Base-by-base conservation (phyloP, 2,329 filamentous ascomycete genomes). In the Pseudomassariella vexata region DNA sequence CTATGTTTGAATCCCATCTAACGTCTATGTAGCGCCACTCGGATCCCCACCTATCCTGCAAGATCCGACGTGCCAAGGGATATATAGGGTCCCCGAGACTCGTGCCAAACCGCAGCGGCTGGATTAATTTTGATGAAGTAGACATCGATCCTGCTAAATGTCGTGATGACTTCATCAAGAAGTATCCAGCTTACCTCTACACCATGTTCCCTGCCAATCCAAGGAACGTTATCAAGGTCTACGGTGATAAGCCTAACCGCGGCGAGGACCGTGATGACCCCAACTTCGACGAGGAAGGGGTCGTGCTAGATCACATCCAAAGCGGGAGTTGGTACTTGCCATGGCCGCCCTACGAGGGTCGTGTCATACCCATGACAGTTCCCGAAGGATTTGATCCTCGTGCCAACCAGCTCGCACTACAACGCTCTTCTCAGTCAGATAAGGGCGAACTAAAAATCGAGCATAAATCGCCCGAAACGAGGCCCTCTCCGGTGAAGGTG, bases 91-190 rank as follows among this genome's bases (percentile, higher is more conserved):
- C 14, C 9, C n/a, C 14, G n/a, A 23, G 21, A 5, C 6, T 8
- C 3, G 19, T 40, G 21, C 42, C 42, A 12, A 45, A 45, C 24
- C 38, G 25, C n/a, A 45, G 42, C 18, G 42, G 40, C 9, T 45
- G 42, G 42, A 41, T 40, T 28, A 29, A 43, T 31, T 43, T 43
- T 11, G 24, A 14, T 5, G 18, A 18, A 18, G 36, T 35, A 7
- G n/a, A n/a, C n/a, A n/a, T n/a, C n/a, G n/a, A n/a, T n/a, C n/a
- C n/a, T n/a, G n/a, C n/a, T n/a, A n/a, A n/a, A n/a, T n/a, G n/a
- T n/a, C 40, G 35, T 19, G 22, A 20, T 8, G 16, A 26, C 2
- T 45, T 45, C 25, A 14, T 40, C 19, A 20, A 9, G 2, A 14
- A 22, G 4, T 43, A 40, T 19, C 40, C 40, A 9, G 38, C 35